phyloP scores from a whole-genome alignment of 2,329 filamentous ascomycete genomes.

The Paecilomyces sp. region DNA sequence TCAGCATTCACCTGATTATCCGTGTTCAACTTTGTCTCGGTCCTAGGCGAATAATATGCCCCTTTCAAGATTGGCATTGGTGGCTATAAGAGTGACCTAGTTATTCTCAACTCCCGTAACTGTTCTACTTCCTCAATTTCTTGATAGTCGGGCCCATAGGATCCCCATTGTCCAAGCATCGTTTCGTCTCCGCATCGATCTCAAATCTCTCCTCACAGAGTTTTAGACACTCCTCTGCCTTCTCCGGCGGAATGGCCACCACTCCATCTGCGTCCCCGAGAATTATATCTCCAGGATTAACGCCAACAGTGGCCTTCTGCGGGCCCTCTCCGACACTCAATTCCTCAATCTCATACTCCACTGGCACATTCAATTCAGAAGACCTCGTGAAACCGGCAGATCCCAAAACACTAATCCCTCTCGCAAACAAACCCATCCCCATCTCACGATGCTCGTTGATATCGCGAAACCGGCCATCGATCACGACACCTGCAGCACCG shows the following conservation, averaged over 20 bases:
- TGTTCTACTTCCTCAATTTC: slow-evolving; percentile 21
- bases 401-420: slow-evolving; percentile 22
- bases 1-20: too few relatives aligned
- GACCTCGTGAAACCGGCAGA: slow-evolving; percentile 28
- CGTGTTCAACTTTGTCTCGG: too few relatives aligned
- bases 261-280: slow-evolving; percentile 26
- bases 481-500: slow-evolving; percentile 29
- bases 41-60: too few relatives aligned
- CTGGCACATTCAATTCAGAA: slow-evolving; percentile 26
- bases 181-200: slow-evolving; percentile 28
- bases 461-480: slow-evolving; percentile 33
- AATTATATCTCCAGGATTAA: slow-evolving; percentile 29
- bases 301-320: slow-evolving; percentile 11
- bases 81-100: too few relatives aligned
- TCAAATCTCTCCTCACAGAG: slow-evolving; percentile 25
- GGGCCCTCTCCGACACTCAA: not conserved
- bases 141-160: slow-evolving; percentile 29
- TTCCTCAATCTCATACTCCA: slow-evolving; percentile 20
- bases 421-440: slow-evolving; percentile 24
- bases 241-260: slow-evolving; percentile 2
- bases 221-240: slow-evolving; percentile 21
- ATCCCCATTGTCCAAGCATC: slow-evolving; percentile 21
- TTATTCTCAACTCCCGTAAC: not conserved
- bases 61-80: too few relatives aligned
- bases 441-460: slow-evolving; percentile 25